Percentiles rank a stretch among this genome's conserved stretches.
Evolutionary conservation across 352 stramenopile genomes (phyloP).

Genomic region (Pseudoperonospora humuli): DNA sequence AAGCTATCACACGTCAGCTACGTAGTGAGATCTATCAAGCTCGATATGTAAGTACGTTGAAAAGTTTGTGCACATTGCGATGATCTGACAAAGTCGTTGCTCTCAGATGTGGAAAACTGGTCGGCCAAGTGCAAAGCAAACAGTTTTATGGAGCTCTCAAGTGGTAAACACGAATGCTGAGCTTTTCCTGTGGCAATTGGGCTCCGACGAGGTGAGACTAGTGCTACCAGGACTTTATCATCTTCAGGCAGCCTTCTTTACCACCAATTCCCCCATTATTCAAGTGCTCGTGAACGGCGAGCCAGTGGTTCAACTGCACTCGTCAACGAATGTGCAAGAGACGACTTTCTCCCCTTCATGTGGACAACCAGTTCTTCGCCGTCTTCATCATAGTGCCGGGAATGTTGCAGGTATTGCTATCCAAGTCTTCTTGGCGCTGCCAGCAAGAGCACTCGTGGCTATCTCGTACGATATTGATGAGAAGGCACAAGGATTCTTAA

Average conservation of each 20-base stretch:
- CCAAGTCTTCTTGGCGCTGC: slow-evolving; percentile 50
- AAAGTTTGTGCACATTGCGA: background rate
- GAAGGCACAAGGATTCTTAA: slow-evolving; percentile 61
- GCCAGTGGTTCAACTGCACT: slow-evolving; percentile 22
- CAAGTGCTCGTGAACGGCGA: slow-evolving; percentile 61
- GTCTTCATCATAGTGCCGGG: slow-evolving; percentile 49
- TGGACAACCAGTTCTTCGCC: slow-evolving; percentile 6
- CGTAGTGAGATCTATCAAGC: slow-evolving; percentile 67
- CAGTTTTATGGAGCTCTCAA: slow-evolving; percentile 57
- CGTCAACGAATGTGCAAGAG: background rate
- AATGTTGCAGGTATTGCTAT: slow-evolving; percentile 48
- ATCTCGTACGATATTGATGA: slow-evolving; percentile 65
- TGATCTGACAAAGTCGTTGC: background rate
- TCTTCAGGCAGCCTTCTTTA: slow-evolving; percentile 67
- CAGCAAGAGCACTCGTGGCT: slow-evolving; percentile 33
- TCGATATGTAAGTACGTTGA: slow-evolving; percentile 42
- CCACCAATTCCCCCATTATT: slow-evolving; percentile 38
- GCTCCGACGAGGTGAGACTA: slow-evolving; percentile 38
- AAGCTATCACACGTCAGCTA: slow-evolving; percentile 41
- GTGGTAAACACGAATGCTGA: slow-evolving; percentile 61
- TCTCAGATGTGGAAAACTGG: slow-evolving; percentile 74
- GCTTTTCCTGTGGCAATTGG: slow-evolving; percentile 57
- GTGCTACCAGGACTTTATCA: slow-evolving; percentile 61
- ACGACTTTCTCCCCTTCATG: slow-evolving; percentile 1
- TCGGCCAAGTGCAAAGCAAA: slow-evolving; percentile 37